These are phyloP conservation scores for Ophiocordyceps camponoti-floridani DNA, from an alignment of 2,329 filamentous ascomycete genomes.

Conservation along the genomic window DNA sequence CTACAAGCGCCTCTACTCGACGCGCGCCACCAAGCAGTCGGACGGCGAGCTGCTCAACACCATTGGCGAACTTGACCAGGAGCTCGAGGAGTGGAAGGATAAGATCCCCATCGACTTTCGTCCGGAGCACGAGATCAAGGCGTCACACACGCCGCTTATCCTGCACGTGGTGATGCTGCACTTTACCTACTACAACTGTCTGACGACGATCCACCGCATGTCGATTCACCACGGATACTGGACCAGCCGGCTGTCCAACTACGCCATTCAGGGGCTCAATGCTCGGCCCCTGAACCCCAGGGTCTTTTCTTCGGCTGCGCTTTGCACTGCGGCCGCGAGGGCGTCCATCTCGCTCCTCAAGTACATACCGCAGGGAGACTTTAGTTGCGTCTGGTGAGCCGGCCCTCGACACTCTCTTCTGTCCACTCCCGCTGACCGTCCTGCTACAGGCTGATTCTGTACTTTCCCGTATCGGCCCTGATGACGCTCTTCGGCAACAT, in stretches of 20 bases:
- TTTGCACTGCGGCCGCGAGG: conserved; percentile 83
- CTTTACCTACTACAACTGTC: conserved; percentile 93
- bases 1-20: conserved; percentile 84
- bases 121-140: conserved; percentile 93
- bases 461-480: conserved; percentile 88
- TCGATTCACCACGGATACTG: conserved; percentile 95
- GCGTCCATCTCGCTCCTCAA: conserved; percentile 88
- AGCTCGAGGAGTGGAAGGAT: conserved; percentile 92
- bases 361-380: conserved; percentile 90
- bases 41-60: conserved; percentile 88
- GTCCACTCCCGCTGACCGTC: background rate
- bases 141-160: conserved; percentile 81
- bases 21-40: conserved; percentile 77
- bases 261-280: conserved; percentile 86
- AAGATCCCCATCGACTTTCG: conserved; percentile 87
- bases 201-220: conserved; percentile 97
- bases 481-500: conserved; percentile 95
- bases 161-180: conserved; percentile 88
- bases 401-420: background rate
- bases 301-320: conserved; percentile 80
- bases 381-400: conserved; percentile 83
- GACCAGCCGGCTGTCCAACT: conserved; percentile 89
- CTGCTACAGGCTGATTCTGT: conserved; percentile 57
- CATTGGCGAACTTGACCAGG: conserved; percentile 81
- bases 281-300: conserved; percentile 78